Conservation (phyloP, 805 yeast genomes). For the Schizosaccharomyces cryophilus region DNA sequence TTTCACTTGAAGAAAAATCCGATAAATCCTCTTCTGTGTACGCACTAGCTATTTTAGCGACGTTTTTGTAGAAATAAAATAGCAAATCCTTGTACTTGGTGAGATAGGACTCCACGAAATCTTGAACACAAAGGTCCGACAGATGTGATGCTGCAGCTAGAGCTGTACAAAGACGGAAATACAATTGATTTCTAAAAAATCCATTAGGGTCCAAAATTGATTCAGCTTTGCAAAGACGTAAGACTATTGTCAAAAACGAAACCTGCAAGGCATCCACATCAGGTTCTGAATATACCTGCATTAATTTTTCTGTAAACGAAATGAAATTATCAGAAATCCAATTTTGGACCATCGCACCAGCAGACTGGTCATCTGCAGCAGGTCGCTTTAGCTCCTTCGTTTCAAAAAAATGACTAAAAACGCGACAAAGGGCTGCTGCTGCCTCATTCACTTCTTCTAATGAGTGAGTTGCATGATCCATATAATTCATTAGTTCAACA, state of each 20-base stretch:
- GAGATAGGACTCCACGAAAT: conserved; percentile 33
- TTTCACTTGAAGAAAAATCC: not conserved
- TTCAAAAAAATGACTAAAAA: conserved; percentile 26
- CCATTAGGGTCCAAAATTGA: conserved; percentile 12
- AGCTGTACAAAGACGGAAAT: conserved; percentile 17
- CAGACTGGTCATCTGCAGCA: conserved; percentile 13
- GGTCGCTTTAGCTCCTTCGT: conserved; percentile 18
- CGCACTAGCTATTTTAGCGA: not conserved
- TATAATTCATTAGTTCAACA: conserved; percentile 21
- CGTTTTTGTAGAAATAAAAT: conserved; percentile 37
- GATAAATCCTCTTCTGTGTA: not conserved
- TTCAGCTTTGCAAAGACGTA: conserved; percentile 29
- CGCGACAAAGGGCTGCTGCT: conserved; percentile 18
- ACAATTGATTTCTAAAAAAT: conserved; percentile 13
- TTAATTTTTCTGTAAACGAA: conserved; percentile 23
- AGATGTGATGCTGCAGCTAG: conserved; percentile 17
- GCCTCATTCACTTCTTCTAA: conserved; percentile 4
- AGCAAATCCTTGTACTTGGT: conserved; percentile 50
- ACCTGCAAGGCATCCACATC: conserved; percentile 4
- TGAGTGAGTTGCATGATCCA: conserved; percentile 10
- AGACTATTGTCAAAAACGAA: conserved; percentile 9
- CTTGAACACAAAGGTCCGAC: conserved; percentile 21
- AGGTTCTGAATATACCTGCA: conserved; percentile 18
- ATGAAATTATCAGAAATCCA: conserved; percentile 43
- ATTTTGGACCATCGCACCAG: conserved; percentile 24